phyloP scores from a whole-genome alignment of 2,329 filamentous ascomycete species.

The Magnaporthiopsis rhizophila region DNA sequence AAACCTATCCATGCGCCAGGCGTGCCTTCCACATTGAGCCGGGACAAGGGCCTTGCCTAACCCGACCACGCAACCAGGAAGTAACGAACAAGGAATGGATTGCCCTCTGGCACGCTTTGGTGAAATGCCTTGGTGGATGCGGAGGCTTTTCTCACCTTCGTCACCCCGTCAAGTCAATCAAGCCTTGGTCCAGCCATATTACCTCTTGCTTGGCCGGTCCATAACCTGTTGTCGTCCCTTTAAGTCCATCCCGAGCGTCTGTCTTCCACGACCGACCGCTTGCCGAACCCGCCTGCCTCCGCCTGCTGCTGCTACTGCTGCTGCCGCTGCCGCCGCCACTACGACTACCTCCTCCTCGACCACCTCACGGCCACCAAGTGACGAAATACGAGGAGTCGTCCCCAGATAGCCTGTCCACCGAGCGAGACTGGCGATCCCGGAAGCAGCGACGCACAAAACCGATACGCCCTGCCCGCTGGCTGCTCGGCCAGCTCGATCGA shows the following conservation, averaged over 20 bases:
- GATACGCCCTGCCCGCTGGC: too few relatives aligned
- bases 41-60: constrained; percentile 4
- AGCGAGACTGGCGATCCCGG: background rate
- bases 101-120: constrained; percentile 5
- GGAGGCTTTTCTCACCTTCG: constrained; percentile 5
- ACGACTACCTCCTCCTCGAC: too few relatives aligned
- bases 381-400: background rate
- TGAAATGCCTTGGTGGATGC: constrained; percentile 5
- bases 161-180: constrained; percentile 4
- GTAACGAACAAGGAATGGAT: constrained; percentile 7
- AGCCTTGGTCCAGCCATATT: background rate
- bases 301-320: too few relatives aligned
- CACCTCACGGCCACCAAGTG: background rate
- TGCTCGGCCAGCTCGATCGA: constrained; percentile 3
- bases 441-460: background rate
- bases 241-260: background rate
- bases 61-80: constrained; percentile 6
- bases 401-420: background rate
- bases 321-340: too few relatives aligned
- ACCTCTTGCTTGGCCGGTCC: background rate
- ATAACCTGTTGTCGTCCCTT: background rate
- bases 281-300: background rate
- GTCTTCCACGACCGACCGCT: background rate
- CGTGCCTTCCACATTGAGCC: constrained; percentile 5
- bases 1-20: background rate